Conservation (phyloP, 345 rosid genomes). For the Populus nigra region DNA sequence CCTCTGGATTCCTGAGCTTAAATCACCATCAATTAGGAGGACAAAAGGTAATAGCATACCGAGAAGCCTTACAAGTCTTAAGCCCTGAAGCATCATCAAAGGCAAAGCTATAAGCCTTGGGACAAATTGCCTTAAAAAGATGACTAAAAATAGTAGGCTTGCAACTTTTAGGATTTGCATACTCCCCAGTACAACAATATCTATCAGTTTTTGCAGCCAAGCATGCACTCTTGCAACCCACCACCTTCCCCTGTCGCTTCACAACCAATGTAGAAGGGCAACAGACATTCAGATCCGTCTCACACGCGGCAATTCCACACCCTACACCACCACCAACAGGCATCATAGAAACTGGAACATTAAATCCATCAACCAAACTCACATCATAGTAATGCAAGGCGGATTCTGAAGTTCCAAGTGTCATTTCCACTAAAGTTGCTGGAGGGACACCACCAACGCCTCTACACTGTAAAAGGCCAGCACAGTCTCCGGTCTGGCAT, state of each 20-base stretch:
- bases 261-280: conserved; percentile 42
- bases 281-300: conserved; percentile 42
- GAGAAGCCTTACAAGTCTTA: conserved; percentile 44
- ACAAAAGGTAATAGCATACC: conserved; percentile 49
- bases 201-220: conserved; percentile 42
- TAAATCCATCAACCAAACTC: conserved; percentile 55
- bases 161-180: conserved; percentile 36
- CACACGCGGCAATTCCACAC: conserved; percentile 46
- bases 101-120: conserved; percentile 45
- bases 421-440: conserved; percentile 46
- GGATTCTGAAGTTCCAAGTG: conserved; percentile 42
- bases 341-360: conserved; percentile 43
- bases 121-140: conserved; percentile 51
- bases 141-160: conserved; percentile 39
- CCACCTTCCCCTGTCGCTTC: conserved; percentile 36
- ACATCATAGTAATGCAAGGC: conserved; percentile 52
- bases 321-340: conserved; percentile 37
- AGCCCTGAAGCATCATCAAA: conserved; percentile 50
- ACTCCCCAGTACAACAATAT: conserved; percentile 50
- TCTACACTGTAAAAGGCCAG: conserved; percentile 34
- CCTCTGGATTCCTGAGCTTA: neutral
- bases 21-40: conserved; percentile 31
- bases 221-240: conserved; percentile 56
- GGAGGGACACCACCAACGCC: conserved; percentile 51
- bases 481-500: conserved; percentile 51